These are phyloP conservation scores for Solanum chaucha DNA, from an alignment of 257 asterid species.

Conservation along the genomic window DNA sequence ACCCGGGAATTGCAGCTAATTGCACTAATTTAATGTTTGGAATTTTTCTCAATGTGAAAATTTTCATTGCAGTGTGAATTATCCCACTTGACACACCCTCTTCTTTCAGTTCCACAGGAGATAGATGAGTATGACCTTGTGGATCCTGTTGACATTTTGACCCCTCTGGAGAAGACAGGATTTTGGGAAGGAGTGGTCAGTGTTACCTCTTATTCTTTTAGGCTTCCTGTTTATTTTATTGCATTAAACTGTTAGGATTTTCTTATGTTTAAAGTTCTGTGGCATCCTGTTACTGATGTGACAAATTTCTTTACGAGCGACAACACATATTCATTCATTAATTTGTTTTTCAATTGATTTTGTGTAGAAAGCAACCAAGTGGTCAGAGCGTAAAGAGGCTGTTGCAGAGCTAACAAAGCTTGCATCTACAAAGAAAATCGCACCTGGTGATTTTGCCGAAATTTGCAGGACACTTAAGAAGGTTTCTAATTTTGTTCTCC, in stretches of 20 bases:
- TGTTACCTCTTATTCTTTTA: slow-evolving; percentile 8
- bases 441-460: slow-evolving; percentile 96
- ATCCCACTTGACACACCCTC: slow-evolving; percentile 17
- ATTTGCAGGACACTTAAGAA: slow-evolving; percentile 89
- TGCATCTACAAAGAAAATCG: slow-evolving; percentile 88
- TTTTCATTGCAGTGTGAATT: background rate
- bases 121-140: slow-evolving; percentile 96
- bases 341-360: slow-evolving; percentile 11
- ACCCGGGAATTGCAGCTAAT: background rate
- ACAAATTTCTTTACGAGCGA: background rate
- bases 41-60: background rate
- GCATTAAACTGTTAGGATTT: background rate
- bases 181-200: slow-evolving; percentile 99
- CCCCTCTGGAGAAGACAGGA: slow-evolving; percentile 94
- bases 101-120: slow-evolving; percentile 77
- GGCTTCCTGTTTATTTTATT: background rate
- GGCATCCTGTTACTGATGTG: background rate
- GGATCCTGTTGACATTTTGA: slow-evolving; percentile 94
- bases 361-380: slow-evolving; percentile 87
- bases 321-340: background rate
- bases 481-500: slow-evolving; percentile 24
- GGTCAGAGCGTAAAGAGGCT: slow-evolving; percentile 99
- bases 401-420: slow-evolving; percentile 93
- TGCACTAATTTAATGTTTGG: background rate
- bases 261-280: background rate